These are phyloP conservation scores for Colletotrichum chrysophilum DNA, from an alignment of 2,329 filamentous ascomycete species.

Conservation along the genomic window DNA sequence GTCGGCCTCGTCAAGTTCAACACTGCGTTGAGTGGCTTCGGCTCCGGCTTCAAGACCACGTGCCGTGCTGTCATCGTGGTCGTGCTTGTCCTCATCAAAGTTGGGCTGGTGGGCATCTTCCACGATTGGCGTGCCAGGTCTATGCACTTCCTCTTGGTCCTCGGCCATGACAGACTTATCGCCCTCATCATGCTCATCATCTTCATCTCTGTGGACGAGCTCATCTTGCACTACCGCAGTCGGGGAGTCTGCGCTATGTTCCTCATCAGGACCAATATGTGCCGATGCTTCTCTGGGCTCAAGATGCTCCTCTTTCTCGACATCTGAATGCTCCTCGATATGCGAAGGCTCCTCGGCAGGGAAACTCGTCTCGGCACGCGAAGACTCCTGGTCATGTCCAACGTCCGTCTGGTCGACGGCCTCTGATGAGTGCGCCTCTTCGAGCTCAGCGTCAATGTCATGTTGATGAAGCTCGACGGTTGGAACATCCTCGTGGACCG, in stretches of 20 bases:
- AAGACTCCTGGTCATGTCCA: background rate
- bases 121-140: background rate
- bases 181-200: background rate
- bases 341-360: background rate
- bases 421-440: background rate
- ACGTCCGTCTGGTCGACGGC: background rate
- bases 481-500: background rate
- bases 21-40: background rate
- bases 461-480: background rate
- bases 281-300: background rate
- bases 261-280: rapidly evolving
- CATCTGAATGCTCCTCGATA: background rate
- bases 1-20: background rate
- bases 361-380: background rate
- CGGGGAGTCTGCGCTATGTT: background rate
- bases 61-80: background rate
- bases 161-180: background rate
- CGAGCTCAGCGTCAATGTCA: background rate
- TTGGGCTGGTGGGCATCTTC: background rate
- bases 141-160: background rate
- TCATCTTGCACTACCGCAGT: background rate
- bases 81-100: background rate
- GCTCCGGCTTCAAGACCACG: background rate
- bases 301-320: background rate
- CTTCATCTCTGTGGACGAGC: background rate